These are phyloP conservation scores for Tylopilus felleus DNA, from an alignment of 768 basidiomycete genomes.

Conservation along the genomic window DNA sequence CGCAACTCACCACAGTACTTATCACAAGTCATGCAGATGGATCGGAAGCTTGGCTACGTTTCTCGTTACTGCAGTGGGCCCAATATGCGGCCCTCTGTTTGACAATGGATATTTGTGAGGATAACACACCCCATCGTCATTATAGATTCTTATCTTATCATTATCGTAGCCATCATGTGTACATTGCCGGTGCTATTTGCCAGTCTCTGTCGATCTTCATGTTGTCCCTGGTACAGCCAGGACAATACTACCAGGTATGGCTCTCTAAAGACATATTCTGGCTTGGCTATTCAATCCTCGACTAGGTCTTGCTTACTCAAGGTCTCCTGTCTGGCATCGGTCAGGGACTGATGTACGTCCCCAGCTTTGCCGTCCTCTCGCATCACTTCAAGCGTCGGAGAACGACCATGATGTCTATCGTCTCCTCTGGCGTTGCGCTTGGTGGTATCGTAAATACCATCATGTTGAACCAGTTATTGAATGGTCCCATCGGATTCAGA, in stretches of 20 bases:
- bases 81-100: slow-evolving; percentile 24
- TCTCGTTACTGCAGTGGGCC: slow-evolving; percentile 19
- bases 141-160: neutral
- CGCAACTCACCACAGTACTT: neutral
- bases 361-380: slow-evolving; percentile 39
- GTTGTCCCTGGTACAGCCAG: slow-evolving; percentile 35
- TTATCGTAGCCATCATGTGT: slow-evolving; percentile 11
- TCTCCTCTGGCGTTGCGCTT: slow-evolving; percentile 45
- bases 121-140: no score
- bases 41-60: slow-evolving; percentile 22
- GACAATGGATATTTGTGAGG: slow-evolving; percentile 30
- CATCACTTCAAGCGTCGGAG: slow-evolving; percentile 44
- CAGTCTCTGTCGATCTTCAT: slow-evolving; percentile 35
- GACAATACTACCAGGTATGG: slow-evolving; percentile 35
- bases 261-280: neutral
- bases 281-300: neutral
- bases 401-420: slow-evolving; percentile 43
- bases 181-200: slow-evolving; percentile 25
- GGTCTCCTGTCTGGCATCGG: slow-evolving; percentile 42
- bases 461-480: slow-evolving; percentile 49
- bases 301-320: slow-evolving; percentile 43
- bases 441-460: slow-evolving; percentile 59
- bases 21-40: slow-evolving; percentile 18
- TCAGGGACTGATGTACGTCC: slow-evolving; percentile 44
- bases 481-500: slow-evolving; percentile 44